These are phyloP conservation scores for Cyberlindnera veronae DNA, from an alignment of 805 yeast genomes.

Conservation along the genomic window DNA sequence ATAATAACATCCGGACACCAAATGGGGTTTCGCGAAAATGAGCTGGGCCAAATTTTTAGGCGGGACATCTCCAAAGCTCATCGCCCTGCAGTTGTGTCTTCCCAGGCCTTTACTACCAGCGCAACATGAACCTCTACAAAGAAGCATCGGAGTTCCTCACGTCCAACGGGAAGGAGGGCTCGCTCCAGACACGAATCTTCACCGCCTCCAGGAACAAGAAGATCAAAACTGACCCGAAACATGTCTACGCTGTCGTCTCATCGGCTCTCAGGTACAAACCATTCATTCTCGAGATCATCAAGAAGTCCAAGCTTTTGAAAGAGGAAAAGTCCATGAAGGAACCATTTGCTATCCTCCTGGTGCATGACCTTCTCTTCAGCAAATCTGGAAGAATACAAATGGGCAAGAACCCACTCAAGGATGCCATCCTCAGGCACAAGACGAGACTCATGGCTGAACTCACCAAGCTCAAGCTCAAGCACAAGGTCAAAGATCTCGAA, in stretches of 20 bases:
- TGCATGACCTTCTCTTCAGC: conserved; percentile 77
- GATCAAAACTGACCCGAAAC: conserved; percentile 71
- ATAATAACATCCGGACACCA: conserved; percentile 10
- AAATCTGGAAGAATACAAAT: conserved; percentile 79
- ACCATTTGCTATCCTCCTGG: conserved; percentile 57
- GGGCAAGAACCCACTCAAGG: conserved; percentile 85
- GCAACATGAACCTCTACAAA: conserved; percentile 29
- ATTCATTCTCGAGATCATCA: conserved; percentile 58
- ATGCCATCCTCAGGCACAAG: conserved; percentile 71
- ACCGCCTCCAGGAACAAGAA: conserved; percentile 44
- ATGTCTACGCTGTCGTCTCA: conserved; percentile 76
- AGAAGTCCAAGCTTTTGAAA: conserved; percentile 61
- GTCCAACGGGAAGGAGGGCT: conserved; percentile 43
- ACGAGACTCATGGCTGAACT: conserved; percentile 81
- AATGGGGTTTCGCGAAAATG: neutral
- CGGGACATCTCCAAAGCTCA: no score
- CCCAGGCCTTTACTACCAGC: no score
- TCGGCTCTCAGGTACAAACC: conserved; percentile 73
- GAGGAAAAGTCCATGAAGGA: conserved; percentile 50
- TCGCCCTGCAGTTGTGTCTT: neutral
- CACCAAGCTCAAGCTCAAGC: conserved; percentile 69
- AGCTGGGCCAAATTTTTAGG: neutral
- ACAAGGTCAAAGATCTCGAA: conserved; percentile 54
- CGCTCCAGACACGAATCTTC: conserved; percentile 51
- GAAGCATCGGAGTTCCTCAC: conserved; percentile 33